phyloP scores from a whole-genome alignment of 768 basidiomycete genomes.

The Trametes elegans region DNA sequence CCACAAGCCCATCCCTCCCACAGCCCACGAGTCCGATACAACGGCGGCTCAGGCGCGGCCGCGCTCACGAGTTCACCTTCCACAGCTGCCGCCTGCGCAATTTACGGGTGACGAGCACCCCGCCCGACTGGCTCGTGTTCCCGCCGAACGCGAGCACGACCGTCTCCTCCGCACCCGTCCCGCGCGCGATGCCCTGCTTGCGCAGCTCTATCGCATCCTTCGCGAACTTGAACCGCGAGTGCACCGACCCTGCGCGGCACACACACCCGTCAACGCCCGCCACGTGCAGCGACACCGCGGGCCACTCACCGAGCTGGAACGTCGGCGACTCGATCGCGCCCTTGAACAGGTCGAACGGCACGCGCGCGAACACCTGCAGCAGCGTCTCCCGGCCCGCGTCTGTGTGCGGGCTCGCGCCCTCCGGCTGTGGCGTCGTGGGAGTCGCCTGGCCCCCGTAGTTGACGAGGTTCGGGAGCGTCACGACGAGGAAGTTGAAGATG shows the following conservation, averaged over 20 bases:
- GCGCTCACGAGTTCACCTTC: conserved; percentile 36
- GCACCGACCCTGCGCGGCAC: conserved; percentile 62
- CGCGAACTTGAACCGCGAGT: conserved; percentile 87
- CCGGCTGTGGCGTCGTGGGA: conserved; percentile 36
- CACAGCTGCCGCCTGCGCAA: conserved; percentile 52
- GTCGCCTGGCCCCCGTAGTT: conserved; percentile 38
- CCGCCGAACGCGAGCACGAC: conserved; percentile 89
- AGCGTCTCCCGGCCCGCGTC: conserved; percentile 65
- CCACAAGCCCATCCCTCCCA: not conserved
- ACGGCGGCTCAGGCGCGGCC: not conserved
- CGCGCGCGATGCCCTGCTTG: conserved; percentile 73
- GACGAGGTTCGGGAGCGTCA: conserved; percentile 66
- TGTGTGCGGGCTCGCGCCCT: conserved; percentile 28
- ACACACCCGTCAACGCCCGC: not conserved
- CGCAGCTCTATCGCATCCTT: conserved; percentile 85
- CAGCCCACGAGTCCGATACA: not conserved
- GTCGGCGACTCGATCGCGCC: conserved; percentile 73
- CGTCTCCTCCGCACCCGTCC: conserved; percentile 78
- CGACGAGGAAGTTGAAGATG: conserved; percentile 75
- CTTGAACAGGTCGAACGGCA: conserved; percentile 89
- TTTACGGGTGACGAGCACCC: conserved; percentile 87
- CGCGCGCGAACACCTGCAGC: conserved; percentile 69
- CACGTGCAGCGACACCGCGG: not conserved
- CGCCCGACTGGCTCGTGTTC: conserved; percentile 61
- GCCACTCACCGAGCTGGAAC: conserved; percentile 69